Evolutionary conservation across 805 yeast genomes (phyloP).

Genomic region (Starmerella davenportii): DNA sequence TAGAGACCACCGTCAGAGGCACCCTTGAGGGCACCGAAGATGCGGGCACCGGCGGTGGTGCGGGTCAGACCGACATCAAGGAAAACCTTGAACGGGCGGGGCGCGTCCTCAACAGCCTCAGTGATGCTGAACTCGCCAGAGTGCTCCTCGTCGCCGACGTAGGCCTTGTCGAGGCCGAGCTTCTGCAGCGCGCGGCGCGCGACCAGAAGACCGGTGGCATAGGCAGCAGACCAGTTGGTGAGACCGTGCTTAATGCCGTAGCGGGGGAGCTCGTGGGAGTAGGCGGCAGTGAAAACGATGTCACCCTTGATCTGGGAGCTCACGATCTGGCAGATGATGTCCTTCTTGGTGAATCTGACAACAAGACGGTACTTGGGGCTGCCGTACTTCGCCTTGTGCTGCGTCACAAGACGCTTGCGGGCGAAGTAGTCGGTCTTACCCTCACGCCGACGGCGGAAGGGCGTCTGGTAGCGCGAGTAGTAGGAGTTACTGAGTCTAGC

Average conservation of each 20-base stretch:
- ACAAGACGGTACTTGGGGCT: constrained; percentile 99
- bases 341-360: constrained; percentile 99
- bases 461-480: constrained; percentile 99
- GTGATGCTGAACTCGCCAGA: constrained; percentile 98
- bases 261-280: constrained; percentile 95
- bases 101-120: constrained; percentile 98
- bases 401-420: constrained; percentile 98
- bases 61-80: constrained; percentile 98
- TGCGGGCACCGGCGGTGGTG: constrained; percentile 99
- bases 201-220: constrained; percentile 93
- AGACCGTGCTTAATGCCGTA: constrained; percentile 97
- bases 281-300: constrained; percentile 88
- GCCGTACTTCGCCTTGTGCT: constrained; percentile 99
- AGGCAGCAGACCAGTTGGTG: constrained; percentile 99
- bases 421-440: constrained; percentile 99
- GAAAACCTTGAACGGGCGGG: constrained; percentile 99
- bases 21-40: constrained; percentile 99
- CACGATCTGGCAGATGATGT: constrained; percentile 93
- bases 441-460: constrained; percentile 99
- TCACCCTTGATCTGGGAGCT: constrained; percentile 97
- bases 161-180: constrained; percentile 95
- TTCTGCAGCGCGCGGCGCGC: constrained; percentile 98
- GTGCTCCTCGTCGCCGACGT: constrained; percentile 96
- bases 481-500: constrained; percentile 75
- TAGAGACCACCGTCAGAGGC: constrained; percentile 99